Evolutionary conservation across 1,284 basidiomycete genomes (phyloP), one percentile per base, ranked within the genome.

Genomic region (Baeospora myosura): DNA sequence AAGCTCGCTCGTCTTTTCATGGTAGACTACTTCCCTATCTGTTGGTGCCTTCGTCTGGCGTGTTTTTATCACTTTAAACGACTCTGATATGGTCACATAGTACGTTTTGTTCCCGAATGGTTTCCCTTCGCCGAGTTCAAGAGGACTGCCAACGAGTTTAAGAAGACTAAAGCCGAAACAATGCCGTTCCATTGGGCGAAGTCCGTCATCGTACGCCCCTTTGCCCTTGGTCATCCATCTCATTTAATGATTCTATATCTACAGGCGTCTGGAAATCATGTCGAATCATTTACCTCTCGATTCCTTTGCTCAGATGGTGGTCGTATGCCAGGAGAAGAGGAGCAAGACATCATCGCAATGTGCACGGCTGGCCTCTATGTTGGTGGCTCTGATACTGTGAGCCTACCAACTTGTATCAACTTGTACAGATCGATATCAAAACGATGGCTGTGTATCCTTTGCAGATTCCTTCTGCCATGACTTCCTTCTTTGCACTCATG

Each of bases 331-430:
- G 46, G 50, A n/a, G 44, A 46, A 20, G 60, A 63, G 33, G 50
- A 52, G 20, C 54, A 62, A 36, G 56, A 64, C 22, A 50, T 59
- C 23, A 44, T 66, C 28, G 60, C 55, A 38, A 63, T 58, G 59
- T 58, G 56, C 35, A 52, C 52, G 22, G 56, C 56, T 5, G 61
- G 59, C 0, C 50, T 69, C 14, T 71, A 66, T 45, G 48, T 57
- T 21, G 72, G 67, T 3, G 72, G 69, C 18, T 65, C 69, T 20
- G 71, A 74, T 43, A 75, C 70, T 2, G 72, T 69, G 39, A 33
- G 49, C 35, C 31, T 12, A 17, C 12, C 38, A 3, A 7, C 17
- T 20, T 6, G 5, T 26, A 20, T 5, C n/a, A 5, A 38, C 23
- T 28, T 14, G 24, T 25, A 23, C 7, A 12, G 28, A n/a, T 16